Conservation (phyloP, 768 basidiomycete genomes). For the Boletus eberwhitei region DNA sequence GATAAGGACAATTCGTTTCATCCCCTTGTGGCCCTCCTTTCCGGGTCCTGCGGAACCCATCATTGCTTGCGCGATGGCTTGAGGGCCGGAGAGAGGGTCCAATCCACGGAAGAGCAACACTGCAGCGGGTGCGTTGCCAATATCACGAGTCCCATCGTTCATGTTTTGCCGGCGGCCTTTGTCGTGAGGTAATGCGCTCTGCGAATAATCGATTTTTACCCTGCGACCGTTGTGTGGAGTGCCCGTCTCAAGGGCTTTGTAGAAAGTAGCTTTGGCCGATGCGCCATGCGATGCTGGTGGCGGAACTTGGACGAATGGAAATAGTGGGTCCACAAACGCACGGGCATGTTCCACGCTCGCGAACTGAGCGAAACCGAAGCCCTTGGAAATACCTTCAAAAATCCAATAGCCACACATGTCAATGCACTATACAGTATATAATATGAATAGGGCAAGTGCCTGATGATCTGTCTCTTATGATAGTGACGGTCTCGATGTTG, state of each 20-base stretch:
- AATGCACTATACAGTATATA: slow-evolving; percentile 64
- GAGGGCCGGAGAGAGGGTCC: slow-evolving; percentile 82
- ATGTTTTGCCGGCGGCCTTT: slow-evolving; percentile 60
- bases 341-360: slow-evolving; percentile 80
- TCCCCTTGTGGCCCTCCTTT: slow-evolving; percentile 78
- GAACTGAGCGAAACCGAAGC: slow-evolving; percentile 97
- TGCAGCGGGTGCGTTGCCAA: slow-evolving; percentile 79
- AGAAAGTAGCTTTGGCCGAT: slow-evolving; percentile 65
- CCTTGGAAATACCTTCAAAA: slow-evolving; percentile 87
- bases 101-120: slow-evolving; percentile 89
- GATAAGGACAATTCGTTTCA: slow-evolving; percentile 84
- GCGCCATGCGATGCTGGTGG: slow-evolving; percentile 87
- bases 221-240: slow-evolving; percentile 73
- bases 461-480: slow-evolving; percentile 95
- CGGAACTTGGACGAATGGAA: slow-evolving; percentile 90
- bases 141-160: slow-evolving; percentile 96
- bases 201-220: slow-evolving; percentile 95
- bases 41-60: slow-evolving; percentile 73
- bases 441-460: slow-evolving; percentile 88
- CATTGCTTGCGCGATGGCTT: slow-evolving; percentile 84
- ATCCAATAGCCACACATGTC: slow-evolving; percentile 65
- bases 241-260: slow-evolving; percentile 72
- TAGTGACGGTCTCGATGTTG: slow-evolving; percentile 83
- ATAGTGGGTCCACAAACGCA: slow-evolving; percentile 86
- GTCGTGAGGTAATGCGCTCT: slow-evolving; percentile 74